These are phyloP conservation scores for Penicillium sp. DNA, from an alignment of 2,329 filamentous ascomycete species.

Conservation along the genomic window DNA sequence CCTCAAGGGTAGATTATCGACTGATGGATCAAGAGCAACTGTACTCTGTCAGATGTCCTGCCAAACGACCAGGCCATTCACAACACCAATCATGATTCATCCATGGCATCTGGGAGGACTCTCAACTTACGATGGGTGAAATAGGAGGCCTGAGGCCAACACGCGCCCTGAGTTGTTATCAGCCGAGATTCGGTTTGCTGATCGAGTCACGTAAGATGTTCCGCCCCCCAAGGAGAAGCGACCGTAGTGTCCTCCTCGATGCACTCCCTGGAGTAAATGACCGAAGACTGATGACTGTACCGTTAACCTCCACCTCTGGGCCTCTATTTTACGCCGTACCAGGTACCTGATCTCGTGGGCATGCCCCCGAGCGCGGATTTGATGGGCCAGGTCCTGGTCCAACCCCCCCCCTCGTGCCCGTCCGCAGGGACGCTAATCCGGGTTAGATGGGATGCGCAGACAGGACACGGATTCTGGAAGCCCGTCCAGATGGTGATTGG, in stretches of 20 bases:
- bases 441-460: neutral
- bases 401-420: neutral
- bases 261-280: neutral
- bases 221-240: neutral
- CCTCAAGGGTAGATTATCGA: no score
- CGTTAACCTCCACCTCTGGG: neutral
- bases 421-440: neutral
- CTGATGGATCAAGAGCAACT: no score
- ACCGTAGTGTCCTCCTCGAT: conserved; percentile 7
- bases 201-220: conserved; percentile 19
- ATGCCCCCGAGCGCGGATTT: no score
- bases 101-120: no score
- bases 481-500: neutral
- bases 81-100: no score
- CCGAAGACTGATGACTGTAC: no score
- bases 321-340: neutral
- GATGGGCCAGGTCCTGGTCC: neutral
- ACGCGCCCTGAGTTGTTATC: neutral
- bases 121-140: no score
- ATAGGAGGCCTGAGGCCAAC: no score
- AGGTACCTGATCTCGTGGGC: neutral
- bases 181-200: conserved; percentile 7
- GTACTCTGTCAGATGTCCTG: no score
- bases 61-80: no score
- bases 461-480: no score